Evolutionary conservation across 2,329 filamentous ascomycete genomes (phyloP), one percentile per base, ranked within the genome.

Genomic region (Endothia cerciana): DNA sequence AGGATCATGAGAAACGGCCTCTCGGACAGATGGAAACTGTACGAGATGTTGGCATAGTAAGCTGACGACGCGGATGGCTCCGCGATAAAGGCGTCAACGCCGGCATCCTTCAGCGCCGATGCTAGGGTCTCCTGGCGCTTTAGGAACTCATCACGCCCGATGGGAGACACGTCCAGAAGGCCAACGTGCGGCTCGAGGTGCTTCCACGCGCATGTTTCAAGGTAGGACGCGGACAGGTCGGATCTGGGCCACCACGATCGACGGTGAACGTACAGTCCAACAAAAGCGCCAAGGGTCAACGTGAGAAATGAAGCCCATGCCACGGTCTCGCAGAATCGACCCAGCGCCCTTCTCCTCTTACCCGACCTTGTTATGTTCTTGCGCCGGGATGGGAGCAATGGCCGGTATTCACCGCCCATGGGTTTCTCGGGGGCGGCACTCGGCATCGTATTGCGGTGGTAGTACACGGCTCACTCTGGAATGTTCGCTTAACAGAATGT

Each of bases 21-120:
- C 69, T 75, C 73, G 13, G 73, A 75, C 28, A 75, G 69, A 15
- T 68, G 25, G 41, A 72, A 71, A 10, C 59, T 60, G 56, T 64
- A 53, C n/a, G 72, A 72, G 28, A 72, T 68, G 38, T 73, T 72
- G 66, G 70, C 70, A 40, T 72, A 72, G 65, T 72, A 73, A 1
- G 68, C 66, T 7, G 70, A 72, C 1, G 67, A 71, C 1, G 72
- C 71, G 25, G 73, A 75, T 40, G 73, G 73, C 62, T 74, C 73
- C 11, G 72, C 72, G 47, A 75, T 57, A 64, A 75, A 75, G 60
- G 73, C 73, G 55, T 75, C 73, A 28, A 73, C 69, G 15, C 69
- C 70, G 1, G 69, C 72, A 1, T 65, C 69, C 22, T 43, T 56
- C 30, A 74, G 68, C 6, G 70, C 65, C 15, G 57, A 57, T 3